Evolutionary conservation across 2,329 filamentous ascomycete genomes (phyloP), one percentile per base, ranked within the genome.

Genomic region (Ascochyta viciae-villosae): DNA sequence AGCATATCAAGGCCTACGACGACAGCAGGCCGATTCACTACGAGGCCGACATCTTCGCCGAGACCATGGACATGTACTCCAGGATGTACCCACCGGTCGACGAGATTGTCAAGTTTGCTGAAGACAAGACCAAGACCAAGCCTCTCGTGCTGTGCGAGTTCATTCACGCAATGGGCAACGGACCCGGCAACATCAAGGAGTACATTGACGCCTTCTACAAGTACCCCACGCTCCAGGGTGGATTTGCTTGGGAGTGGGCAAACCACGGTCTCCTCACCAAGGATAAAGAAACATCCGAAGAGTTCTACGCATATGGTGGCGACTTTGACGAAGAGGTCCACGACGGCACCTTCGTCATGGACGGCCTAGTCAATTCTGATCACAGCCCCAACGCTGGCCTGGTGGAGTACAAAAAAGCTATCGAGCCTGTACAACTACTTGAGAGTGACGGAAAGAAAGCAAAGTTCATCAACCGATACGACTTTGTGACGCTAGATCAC

Each of bases 81-180:
- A 84, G 85, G 67, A 90, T 90, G 88, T 90, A 90, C 59, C 81
- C 85, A 0, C 75, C 79, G 0, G 74, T 87, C 8, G 78, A 83
- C 1, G 75, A 81, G 0, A 78, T 89, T 15, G 73, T 81, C 37
- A 72, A 76, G 13, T 78, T 85, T 51, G 78, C 76, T 2, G 69
- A 76, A 22, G 73, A 77, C 38, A 71, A 78, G 53, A 72, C 31
- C 54, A 72, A 66, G 63, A 72, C 65, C 43, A 76, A 89, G 73
- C 86, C 86, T 0, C 74, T 89, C 1, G 76, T 89, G 1, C 78
- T 82, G 4, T 84, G 82, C 58, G 82, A 85, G 64, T 85, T 80
- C 54, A 64, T 76, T 0, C 82, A 84, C 64, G 87, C 89, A 1
- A 91, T 91, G 89, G 89, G 89, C 6, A 91, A 91, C 64, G 89